Conservation (phyloP, 140 eudicot species). For the Anethum foeniculum region DNA sequence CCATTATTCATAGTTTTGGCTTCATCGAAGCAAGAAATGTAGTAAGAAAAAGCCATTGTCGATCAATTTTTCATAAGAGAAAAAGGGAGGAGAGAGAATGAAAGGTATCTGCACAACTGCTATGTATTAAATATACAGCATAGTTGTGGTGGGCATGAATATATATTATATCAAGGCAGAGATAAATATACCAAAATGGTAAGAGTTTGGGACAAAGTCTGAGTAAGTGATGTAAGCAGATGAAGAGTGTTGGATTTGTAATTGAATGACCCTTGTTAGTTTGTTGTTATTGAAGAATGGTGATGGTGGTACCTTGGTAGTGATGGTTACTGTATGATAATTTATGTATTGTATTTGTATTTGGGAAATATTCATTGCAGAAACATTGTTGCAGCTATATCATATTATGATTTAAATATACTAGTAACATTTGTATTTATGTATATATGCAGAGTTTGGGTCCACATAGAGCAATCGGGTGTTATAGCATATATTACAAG, state of each 20-base stretch:
- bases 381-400: too few species aligned
- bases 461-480: too few species aligned
- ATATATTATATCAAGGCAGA: neutral
- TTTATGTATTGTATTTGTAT: neutral
- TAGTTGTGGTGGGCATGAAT: conserved; percentile 3
- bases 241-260: conserved; percentile 30
- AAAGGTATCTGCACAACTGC: neutral
- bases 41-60: neutral
- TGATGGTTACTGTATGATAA: neutral
- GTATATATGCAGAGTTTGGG: too few species aligned
- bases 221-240: conserved; percentile 38
- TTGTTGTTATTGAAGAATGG: conserved; percentile 15
- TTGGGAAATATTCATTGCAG: too few species aligned
- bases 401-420: too few species aligned
- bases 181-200: conserved; percentile 16
- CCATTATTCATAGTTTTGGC: conserved; percentile 19
- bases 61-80: neutral
- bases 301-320: conserved; percentile 15
- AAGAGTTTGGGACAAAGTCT: conserved; percentile 28
- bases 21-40: conserved; percentile 1
- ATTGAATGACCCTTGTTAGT: conserved; percentile 19
- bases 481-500: too few species aligned
- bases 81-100: neutral
- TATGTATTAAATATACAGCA: neutral
- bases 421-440: too few species aligned